A percentile compares a stretch with the other conserved stretches of the same genome.
phyloP scores from a whole-genome alignment of 129 eudicot genomes.

The Artemisia argyi region DNA sequence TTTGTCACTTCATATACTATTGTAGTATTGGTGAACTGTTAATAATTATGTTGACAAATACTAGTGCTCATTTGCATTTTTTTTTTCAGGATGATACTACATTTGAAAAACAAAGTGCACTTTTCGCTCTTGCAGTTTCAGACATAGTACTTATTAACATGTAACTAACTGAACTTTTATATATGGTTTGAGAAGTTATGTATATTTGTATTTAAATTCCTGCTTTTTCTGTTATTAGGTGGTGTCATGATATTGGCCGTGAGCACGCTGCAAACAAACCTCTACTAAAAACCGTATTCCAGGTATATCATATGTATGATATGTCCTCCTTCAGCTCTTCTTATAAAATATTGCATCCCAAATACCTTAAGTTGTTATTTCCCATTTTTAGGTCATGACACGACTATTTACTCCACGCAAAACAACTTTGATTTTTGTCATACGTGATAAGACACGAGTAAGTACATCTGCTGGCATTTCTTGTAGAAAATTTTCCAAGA shows the following conservation, averaged over 20 bases:
- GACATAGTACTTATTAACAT: constrained; percentile 96
- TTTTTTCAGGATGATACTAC: constrained; percentile 91
- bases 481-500: constrained; percentile 3
- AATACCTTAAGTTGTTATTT: constrained; percentile 16
- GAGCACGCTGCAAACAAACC: constrained; percentile 78
- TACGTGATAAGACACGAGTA: constrained; percentile 74
- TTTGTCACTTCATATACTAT: not conserved
- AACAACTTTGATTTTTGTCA: constrained; percentile 66
- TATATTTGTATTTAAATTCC: not conserved
- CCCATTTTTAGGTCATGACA: constrained; percentile 52
- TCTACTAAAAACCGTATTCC: constrained; percentile 64
- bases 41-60: not conserved
- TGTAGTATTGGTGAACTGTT: not conserved
- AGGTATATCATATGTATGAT: constrained; percentile 38
- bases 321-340: constrained; percentile 7
- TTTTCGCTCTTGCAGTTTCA: constrained; percentile 96
- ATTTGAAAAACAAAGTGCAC: constrained; percentile 97
- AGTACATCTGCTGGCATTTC: constrained; percentile 8
- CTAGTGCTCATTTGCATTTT: constrained; percentile 7
- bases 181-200: constrained; percentile 1
- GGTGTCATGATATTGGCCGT: constrained; percentile 80
- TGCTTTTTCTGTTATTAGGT: constrained; percentile 34
- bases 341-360: constrained; percentile 1
- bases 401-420: constrained; percentile 68
- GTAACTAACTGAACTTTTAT: constrained; percentile 37